Evolutionary conservation across 306 rosid genomes (phyloP), one percentile per base, ranked within the genome.

Genomic region (Begonia masoniana): DNA sequence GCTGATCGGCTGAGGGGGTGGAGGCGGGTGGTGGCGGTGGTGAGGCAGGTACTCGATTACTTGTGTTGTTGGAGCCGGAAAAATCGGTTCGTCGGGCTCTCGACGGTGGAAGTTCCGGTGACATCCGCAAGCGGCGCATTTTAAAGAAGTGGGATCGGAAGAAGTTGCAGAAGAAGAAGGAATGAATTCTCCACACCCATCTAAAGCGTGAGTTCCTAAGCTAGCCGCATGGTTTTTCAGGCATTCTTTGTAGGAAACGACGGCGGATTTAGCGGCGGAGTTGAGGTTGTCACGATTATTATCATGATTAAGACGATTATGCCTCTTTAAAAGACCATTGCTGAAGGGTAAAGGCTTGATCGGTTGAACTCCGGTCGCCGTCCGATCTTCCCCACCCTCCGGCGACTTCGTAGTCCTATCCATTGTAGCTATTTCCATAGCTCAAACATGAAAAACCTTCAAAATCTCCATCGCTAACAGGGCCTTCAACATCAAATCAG

Each of bases 31-130:
- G 41, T 62, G 76, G 60, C 60, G 63, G 50, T 52, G 74, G 55
- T 15, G 60, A 55, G 13, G 47, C 12, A n/a, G 59, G 19, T 6
- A 9, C 49, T 45, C 49, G 19, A 17, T 14, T 7, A 17, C 9
- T 46, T 5, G 70, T 55, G 15, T 73, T 15, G 65, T 58, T 71
- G 62, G 61, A 68, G 60, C 64, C 56, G 57, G 54, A 26, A 77
- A 62, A 55, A n/a, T 53, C 52, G 60, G 19, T 23, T 68, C 77
- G n/a, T 63, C 70, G 0, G 74, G 52, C n/a, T 72, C 82, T 2
- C 94, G 94, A 71, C 96, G 94, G 82, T 87, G 96, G 73, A 80
- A 87, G 57, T 83, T 87, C 26, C 94, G 82, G 78, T 87, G 96
- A 53, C 96, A 87, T n/a, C 94, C 91, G 23, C 96, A 87, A 10